Conservation (phyloP, 2,329 filamentous ascomycete species). For the Chrysoporthe puriensis region DNA sequence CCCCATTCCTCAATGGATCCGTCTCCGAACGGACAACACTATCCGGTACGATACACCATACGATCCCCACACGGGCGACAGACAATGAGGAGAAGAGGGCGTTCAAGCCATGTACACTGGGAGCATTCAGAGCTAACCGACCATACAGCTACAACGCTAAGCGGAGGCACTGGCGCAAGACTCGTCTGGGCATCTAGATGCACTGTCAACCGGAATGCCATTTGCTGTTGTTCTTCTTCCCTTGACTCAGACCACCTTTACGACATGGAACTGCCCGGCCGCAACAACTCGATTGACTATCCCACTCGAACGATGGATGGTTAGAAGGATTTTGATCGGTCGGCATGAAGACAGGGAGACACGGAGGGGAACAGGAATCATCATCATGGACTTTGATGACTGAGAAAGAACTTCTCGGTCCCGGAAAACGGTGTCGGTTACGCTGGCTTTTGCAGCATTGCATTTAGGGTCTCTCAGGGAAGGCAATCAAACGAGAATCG, state of each 20-base stretch:
- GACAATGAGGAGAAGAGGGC: background rate
- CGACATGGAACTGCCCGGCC: slow-evolving; percentile 22
- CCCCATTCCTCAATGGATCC: slow-evolving; percentile 99
- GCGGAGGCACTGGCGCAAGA: slow-evolving; percentile 99
- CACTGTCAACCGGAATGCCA: slow-evolving; percentile 45
- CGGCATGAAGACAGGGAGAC: slow-evolving; percentile 18
- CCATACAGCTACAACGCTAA: slow-evolving; percentile 96
- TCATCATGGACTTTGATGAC: slow-evolving; percentile 27
- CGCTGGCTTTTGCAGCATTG: slow-evolving; percentile 27
- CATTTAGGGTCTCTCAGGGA: slow-evolving; percentile 29
- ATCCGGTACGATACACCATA: slow-evolving; percentile 77
- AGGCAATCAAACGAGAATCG: slow-evolving; percentile 26
- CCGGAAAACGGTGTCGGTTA: slow-evolving; percentile 29
- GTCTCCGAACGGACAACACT: slow-evolving; percentile 97
- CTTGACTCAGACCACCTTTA: slow-evolving; percentile 23
- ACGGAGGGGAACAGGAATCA: slow-evolving; percentile 24
- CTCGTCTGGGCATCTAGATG: slow-evolving; percentile 95
- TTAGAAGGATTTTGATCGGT: slow-evolving; percentile 20
- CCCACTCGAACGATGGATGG: slow-evolving; percentile 36
- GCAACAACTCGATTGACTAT: slow-evolving; percentile 6
- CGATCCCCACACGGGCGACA: slow-evolving; percentile 6
- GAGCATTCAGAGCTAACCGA: slow-evolving; percentile 24
- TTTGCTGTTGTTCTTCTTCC: slow-evolving; percentile 33
- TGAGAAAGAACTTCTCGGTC: slow-evolving; percentile 24
- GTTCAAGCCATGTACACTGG: background rate